A percentile compares a stretch with the other conserved stretches of the same genome.
These are phyloP conservation scores for Euphorbia pulcherrima DNA, from an alignment of 345 rosid genomes.

Conservation along the genomic window DNA sequence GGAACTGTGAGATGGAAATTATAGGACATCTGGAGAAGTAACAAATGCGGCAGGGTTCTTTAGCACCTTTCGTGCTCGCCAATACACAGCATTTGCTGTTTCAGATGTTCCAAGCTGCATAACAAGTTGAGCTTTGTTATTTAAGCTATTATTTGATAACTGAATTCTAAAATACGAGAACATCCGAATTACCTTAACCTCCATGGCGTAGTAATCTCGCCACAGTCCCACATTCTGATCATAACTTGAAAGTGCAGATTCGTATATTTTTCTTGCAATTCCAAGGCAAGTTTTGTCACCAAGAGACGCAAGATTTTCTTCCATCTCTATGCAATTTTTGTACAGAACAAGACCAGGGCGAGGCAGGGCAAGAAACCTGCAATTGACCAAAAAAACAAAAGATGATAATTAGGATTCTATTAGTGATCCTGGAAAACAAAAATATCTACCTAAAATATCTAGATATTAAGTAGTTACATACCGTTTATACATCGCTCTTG, in stretches of 20 bases:
- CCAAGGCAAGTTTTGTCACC: conserved; percentile 56
- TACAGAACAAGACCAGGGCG: conserved; percentile 64
- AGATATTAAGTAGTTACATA: conserved; percentile 25
- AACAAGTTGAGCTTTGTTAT: neutral
- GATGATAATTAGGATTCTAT: neutral
- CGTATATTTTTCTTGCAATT: conserved; percentile 65
- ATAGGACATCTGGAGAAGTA: conserved; percentile 12
- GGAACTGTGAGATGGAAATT: neutral
- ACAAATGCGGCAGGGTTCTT: conserved; percentile 38
- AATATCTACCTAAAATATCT: neutral
- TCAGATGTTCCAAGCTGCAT: conserved; percentile 87
- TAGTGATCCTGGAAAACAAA: neutral
- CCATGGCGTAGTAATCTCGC: conserved; percentile 67
- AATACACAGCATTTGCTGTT: conserved; percentile 55
- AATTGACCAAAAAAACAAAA: conserved; percentile 8
- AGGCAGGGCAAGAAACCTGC: conserved; percentile 79
- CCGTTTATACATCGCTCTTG: conserved; percentile 67
- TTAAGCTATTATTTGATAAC: neutral
- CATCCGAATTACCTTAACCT: conserved; percentile 49
- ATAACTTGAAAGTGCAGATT: conserved; percentile 66
- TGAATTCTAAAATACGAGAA: neutral
- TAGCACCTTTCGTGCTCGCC: conserved; percentile 77
- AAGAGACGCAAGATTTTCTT: conserved; percentile 49
- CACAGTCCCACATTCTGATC: conserved; percentile 60
- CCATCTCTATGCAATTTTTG: conserved; percentile 74